phyloP scores from a whole-genome alignment of 1,284 basidiomycete genomes.

The Hortiboletus rubellus region DNA sequence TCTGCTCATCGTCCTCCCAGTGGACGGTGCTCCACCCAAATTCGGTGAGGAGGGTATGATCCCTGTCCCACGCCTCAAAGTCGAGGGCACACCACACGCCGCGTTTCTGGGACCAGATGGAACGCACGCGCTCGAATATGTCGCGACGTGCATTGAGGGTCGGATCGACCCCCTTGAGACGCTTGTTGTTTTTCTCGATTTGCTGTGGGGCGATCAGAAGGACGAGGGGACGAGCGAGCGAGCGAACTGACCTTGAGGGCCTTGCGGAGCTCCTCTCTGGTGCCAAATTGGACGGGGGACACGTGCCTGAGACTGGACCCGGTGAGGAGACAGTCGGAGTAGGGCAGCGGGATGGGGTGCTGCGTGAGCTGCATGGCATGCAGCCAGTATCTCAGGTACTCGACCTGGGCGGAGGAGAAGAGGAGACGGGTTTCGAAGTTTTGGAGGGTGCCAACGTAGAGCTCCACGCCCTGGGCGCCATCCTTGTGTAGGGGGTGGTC shows the following conservation, averaged over 20 bases:
- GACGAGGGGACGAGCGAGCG: background rate
- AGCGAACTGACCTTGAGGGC: constrained; percentile 53
- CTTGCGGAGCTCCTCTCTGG: constrained; percentile 52
- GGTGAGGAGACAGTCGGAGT: constrained; percentile 68
- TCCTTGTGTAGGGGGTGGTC: constrained; percentile 71
- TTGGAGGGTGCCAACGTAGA: constrained; percentile 74
- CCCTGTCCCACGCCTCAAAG: constrained; percentile 78
- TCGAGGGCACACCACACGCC: constrained; percentile 76
- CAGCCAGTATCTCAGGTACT: constrained; percentile 84
- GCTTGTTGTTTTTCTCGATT: constrained; percentile 77
- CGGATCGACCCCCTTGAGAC: constrained; percentile 60
- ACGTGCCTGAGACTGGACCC: constrained; percentile 53
- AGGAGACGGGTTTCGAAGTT: constrained; percentile 70
- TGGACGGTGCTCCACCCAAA: constrained; percentile 66
- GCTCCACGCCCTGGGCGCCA: constrained; percentile 61
- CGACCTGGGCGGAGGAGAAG: constrained; percentile 80
- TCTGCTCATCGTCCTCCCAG: constrained; percentile 53
- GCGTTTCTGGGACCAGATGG: constrained; percentile 56
- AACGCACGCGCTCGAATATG: constrained; percentile 66
- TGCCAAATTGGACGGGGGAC: constrained; percentile 57
- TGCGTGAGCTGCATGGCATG: constrained; percentile 70
- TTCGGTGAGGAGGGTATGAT: constrained; percentile 70
- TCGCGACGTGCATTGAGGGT: constrained; percentile 56
- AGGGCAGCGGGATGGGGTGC: constrained; percentile 63
- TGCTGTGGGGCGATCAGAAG: constrained; percentile 41